These are phyloP conservation scores for Syncephalis fuscata DNA, from an alignment of 371 early-diverging fungal genomes.

Conservation along the genomic window DNA sequence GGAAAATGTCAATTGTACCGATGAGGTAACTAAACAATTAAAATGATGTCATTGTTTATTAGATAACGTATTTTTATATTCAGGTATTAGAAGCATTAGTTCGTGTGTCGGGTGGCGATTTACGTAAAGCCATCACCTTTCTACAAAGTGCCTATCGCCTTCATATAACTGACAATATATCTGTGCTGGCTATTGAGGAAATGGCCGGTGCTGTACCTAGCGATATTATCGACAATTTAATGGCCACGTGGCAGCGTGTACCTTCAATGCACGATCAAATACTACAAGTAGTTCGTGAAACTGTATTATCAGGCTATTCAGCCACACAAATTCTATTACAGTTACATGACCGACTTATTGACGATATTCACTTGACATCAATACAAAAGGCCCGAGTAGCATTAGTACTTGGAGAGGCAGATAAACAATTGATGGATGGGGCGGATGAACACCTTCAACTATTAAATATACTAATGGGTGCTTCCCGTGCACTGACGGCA, in stretches of 20 bases:
- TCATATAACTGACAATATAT: conserved; percentile 25
- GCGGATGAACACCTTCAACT: conserved; percentile 82
- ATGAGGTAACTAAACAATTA: conserved; percentile 13
- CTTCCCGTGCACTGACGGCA: conserved; percentile 11
- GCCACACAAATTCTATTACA: conserved; percentile 55
- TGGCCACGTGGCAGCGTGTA: conserved; percentile 22
- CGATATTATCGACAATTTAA: conserved; percentile 28
- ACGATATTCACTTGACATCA: conserved; percentile 34
- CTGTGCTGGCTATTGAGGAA: conserved; percentile 41
- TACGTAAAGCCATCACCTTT: conserved; percentile 82
- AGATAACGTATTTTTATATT: conserved; percentile 4
- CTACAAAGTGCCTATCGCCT: conserved; percentile 68
- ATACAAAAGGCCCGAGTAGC: conserved; percentile 52
- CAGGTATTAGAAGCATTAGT: conserved; percentile 61
- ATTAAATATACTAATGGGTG: conserved; percentile 36
- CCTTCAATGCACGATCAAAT: conserved; percentile 19
- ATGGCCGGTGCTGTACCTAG: conserved; percentile 65
- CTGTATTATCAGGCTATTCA: conserved; percentile 58
- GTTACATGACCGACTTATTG: conserved; percentile 43
- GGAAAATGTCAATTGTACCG: conserved; percentile 41
- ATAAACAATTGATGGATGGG: conserved; percentile 64
- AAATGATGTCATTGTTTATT: background rate
- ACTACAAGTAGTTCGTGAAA: conserved; percentile 21
- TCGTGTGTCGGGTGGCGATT: conserved; percentile 70
- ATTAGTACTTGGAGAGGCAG: conserved; percentile 36